A percentile compares a stretch with the other conserved stretches of the same genome.
phyloP scores from a whole-genome alignment of 257 asterid genomes.

The Euphrasia confusa region DNA sequence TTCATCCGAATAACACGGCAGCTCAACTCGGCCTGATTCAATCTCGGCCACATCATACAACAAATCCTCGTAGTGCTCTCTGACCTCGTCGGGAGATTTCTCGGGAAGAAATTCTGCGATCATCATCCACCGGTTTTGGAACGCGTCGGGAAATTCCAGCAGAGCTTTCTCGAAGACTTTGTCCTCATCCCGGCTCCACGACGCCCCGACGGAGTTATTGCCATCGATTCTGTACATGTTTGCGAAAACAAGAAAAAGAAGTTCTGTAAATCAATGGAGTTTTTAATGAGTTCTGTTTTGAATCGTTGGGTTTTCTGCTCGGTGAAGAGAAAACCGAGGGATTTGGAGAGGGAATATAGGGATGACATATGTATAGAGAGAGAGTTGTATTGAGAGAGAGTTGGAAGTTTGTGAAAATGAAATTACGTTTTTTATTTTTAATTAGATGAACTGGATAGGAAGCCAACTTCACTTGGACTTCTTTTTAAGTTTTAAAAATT shows the following conservation, averaged over 20 bases:
- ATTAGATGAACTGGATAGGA: conserved; percentile 31
- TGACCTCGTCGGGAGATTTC: conserved; percentile 46
- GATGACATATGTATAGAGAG: conserved; percentile 11
- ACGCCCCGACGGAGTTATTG: neutral
- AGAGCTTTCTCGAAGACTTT: conserved; percentile 57
- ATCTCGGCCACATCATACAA: conserved; percentile 51
- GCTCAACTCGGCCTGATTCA: conserved; percentile 62
- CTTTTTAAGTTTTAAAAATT: neutral
- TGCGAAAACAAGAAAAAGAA: neutral
- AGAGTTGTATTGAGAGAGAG: neutral
- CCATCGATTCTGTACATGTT: conserved; percentile 26
- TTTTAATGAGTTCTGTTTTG: neutral
- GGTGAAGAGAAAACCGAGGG: neutral
- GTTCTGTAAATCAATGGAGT: conserved; percentile 1
- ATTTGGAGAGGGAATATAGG: conserved; percentile 23
- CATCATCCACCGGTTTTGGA: conserved; percentile 50
- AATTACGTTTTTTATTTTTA: conserved; percentile 26
- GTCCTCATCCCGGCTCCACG: conserved; percentile 58
- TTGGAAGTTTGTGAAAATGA: neutral
- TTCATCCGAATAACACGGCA: conserved; percentile 47
- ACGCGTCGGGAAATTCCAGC: conserved; percentile 49
- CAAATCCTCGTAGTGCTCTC: conserved; percentile 50
- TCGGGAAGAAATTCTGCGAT: conserved; percentile 48
- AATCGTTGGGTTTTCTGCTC: conserved; percentile 13
- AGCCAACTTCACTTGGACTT: conserved; percentile 37